phyloP scores from a whole-genome alignment of 2,329 filamentous ascomycete species.

The Pseudocercospora ulei region DNA sequence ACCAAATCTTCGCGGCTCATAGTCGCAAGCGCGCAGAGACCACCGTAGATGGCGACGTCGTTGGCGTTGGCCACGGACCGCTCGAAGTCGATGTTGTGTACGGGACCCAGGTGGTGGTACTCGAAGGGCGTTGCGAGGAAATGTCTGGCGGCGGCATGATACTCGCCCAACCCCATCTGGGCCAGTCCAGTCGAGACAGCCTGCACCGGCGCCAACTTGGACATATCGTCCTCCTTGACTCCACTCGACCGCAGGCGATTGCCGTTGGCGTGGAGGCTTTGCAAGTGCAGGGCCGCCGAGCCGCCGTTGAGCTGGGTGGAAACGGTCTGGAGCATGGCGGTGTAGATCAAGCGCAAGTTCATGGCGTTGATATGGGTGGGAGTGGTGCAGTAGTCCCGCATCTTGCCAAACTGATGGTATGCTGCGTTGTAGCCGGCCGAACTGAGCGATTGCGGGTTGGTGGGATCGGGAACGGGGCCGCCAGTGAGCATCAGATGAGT shows the following conservation, averaged over 20 bases:
- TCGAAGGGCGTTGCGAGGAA: conserved; percentile 57
- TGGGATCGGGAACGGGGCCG: conserved; percentile 33
- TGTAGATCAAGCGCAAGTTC: conserved; percentile 64
- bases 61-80: conserved; percentile 69
- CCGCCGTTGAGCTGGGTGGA: conserved; percentile 36
- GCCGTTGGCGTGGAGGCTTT: conserved; percentile 50
- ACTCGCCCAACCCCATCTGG: conserved; percentile 49
- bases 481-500: conserved; percentile 72
- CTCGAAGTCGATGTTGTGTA: conserved; percentile 49
- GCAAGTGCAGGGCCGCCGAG: conserved; percentile 38
- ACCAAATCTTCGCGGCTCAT: conserved; percentile 74
- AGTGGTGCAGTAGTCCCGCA: conserved; percentile 83
- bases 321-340: conserved; percentile 68
- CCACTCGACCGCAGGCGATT: conserved; percentile 39
- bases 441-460: conserved; percentile 17
- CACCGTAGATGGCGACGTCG: conserved; percentile 85
- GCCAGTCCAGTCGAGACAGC: conserved; percentile 53
- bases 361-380: conserved; percentile 76
- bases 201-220: conserved; percentile 56
- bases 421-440: conserved; percentile 54
- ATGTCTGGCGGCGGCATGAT: conserved; percentile 56
- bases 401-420: conserved; percentile 67
- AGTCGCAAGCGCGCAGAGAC: conserved; percentile 77
- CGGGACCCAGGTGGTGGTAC: conserved; percentile 37
- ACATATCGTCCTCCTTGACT: conserved; percentile 49